A percentile compares a stretch with the other conserved stretches of the same genome.
Conservation (phyloP, 805 yeast species). For the Kluyveromyces dobzhanskii region DNA sequence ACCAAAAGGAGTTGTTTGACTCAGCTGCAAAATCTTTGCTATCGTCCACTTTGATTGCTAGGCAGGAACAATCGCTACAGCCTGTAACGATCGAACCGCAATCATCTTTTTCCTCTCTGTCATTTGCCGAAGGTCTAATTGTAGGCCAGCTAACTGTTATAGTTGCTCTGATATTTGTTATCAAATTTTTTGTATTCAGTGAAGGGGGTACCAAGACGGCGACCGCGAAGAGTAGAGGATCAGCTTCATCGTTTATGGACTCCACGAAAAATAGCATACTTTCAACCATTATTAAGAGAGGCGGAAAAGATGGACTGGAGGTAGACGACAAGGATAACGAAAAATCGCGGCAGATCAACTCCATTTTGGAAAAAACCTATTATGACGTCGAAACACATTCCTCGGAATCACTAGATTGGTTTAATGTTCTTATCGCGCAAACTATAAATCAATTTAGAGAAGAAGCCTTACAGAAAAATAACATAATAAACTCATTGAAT, state of each 20-base stretch:
- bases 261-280: constrained; percentile 8
- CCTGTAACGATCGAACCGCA: background rate
- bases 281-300: constrained; percentile 25
- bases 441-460: constrained; percentile 75
- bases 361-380: constrained; percentile 81
- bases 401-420: constrained; percentile 94
- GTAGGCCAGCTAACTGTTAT: constrained; percentile 70
- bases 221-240: constrained; percentile 31
- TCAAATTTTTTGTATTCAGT: constrained; percentile 69
- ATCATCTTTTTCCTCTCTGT: constrained; percentile 35
- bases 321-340: constrained; percentile 20
- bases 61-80: constrained; percentile 5
- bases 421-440: constrained; percentile 89
- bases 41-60: constrained; percentile 3
- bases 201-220: constrained; percentile 33
- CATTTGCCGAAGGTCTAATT: constrained; percentile 70
- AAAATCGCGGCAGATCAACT: constrained; percentile 24
- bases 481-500: constrained; percentile 71
- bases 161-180: constrained; percentile 50
- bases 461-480: constrained; percentile 83
- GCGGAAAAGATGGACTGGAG: constrained; percentile 20
- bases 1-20: constrained; percentile 10
- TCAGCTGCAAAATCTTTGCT: constrained; percentile 7
- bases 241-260: constrained; percentile 17
- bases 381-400: constrained; percentile 83